Base-by-base conservation (phyloP, 441 rosid species). In the Gossypium schwendimanii region DNA sequence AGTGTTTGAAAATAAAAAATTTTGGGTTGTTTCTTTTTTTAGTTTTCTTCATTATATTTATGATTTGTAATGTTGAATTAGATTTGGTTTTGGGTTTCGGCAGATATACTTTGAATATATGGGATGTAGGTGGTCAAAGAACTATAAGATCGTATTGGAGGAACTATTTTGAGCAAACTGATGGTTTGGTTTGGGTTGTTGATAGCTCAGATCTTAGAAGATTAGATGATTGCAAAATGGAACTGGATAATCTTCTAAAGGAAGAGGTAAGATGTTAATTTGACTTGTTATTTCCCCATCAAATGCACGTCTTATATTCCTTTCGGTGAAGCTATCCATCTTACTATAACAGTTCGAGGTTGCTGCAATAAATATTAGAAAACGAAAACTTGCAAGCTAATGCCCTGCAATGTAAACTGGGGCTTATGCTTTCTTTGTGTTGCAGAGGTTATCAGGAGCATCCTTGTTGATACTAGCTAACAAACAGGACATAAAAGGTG, bases 61-160 rank as follows among this genome's bases (percentile, higher is more conserved):
- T 39, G 3, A 2, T 3, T 31, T 61, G 20, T 2, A n/a, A 31
- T 73, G 63, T 39, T 50, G n/a, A 50, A 8, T 36, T 7, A 0
- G 6, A 31, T 52, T 62, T 28, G 6, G 11, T 39, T 63, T 3
- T 63, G 70, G 69, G 18, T 66, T 49, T 79, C 61, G 81, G 45
- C 64, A 92, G 98, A 90, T 92, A 94, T 78, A 83, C 85, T 8
- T 78, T 94, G 50, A 92, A 94, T 70, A 88, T 94, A 80, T 94
- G 97, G 98, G 98, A 94, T 78, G 92, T 94, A 3, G 98, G 98
- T 20, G 97, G 98, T 33, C 98, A 94, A 75, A 88, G 90, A 80
- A 94, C 98, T 2, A 91, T 94, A 81, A 86, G 98, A 80, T 94
- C 97, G 1, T 94, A 94, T 23, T 94, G 98, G 97, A 89, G 97